Percentiles rank a stretch among this genome's conserved stretches.
These are phyloP conservation scores for Solanum okadae DNA, from an alignment of 257 asterid genomes.

Conservation along the genomic window DNA sequence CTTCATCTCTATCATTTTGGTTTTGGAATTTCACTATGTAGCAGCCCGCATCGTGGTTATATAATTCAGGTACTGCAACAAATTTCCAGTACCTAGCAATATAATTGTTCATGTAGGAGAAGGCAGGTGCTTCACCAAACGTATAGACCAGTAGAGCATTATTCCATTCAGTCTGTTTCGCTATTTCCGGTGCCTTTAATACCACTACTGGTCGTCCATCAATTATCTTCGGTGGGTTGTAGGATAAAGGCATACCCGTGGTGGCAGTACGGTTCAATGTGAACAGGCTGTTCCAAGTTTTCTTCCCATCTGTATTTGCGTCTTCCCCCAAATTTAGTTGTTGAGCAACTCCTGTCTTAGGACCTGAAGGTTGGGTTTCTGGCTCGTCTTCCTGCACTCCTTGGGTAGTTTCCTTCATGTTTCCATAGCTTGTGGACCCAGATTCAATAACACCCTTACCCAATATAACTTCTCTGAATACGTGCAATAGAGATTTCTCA, in stretches of 20 bases:
- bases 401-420: not conserved
- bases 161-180: no score
- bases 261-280: not conserved
- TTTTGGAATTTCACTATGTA: not conserved
- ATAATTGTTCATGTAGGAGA: not conserved
- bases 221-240: not conserved
- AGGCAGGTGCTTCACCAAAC: not conserved
- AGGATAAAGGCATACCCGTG: not conserved
- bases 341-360: not conserved
- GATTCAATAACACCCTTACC: not conserved
- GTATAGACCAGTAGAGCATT: no score
- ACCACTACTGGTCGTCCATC: not conserved
- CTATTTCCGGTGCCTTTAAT: not conserved
- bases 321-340: not conserved
- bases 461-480: not conserved
- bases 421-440: not conserved
- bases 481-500: not conserved
- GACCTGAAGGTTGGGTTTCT: not conserved
- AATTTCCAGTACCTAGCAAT: not conserved
- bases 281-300: not conserved
- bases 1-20: not conserved
- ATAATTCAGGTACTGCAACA: not conserved
- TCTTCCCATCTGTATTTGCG: not conserved
- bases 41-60: not conserved
- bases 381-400: not conserved